A percentile compares a stretch with the other conserved stretches of the same genome.
Evolutionary conservation across 2,329 filamentous ascomycete genomes (phyloP).

Genomic region (Fusarium annulatum): DNA sequence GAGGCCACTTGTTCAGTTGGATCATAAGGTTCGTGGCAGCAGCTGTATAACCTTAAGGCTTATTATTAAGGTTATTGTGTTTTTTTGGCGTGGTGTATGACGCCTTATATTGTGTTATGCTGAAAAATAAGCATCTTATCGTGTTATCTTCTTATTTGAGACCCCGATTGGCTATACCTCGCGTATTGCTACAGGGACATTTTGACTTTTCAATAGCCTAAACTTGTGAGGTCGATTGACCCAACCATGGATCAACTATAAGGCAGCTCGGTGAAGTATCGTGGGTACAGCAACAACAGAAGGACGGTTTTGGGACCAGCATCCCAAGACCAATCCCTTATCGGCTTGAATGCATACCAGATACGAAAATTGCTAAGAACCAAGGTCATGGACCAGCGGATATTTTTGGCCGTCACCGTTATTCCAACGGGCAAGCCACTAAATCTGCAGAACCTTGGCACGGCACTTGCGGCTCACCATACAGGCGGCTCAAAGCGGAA

Average conservation of each 20-base stretch:
- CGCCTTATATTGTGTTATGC: neutral
- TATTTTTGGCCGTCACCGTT: too few species aligned
- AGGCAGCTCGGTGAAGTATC: fast-evolving
- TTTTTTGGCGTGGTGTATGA: neutral
- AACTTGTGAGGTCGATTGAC: neutral
- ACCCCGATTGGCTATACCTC: neutral
- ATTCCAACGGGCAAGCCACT: too few species aligned
- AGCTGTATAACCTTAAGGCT: neutral
- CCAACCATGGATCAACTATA: too few species aligned
- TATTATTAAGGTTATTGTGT: neutral
- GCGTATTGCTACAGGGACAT: neutral
- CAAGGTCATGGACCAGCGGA: too few species aligned
- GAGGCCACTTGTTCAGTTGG: neutral
- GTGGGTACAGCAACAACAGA: neutral
- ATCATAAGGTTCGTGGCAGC: neutral
- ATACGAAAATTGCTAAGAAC: neutral
- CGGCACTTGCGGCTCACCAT: too few species aligned
- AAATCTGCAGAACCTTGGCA: too few species aligned
- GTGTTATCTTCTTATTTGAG: neutral
- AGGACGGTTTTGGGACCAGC: neutral
- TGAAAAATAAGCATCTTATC: neutral
- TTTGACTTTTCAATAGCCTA: neutral
- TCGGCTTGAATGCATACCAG: neutral
- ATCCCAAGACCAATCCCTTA: neutral
- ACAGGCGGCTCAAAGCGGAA: neutral